These are phyloP conservation scores for Pleurotus ostreatus DNA, from an alignment of 768 basidiomycete genomes.

Conservation along the genomic window DNA sequence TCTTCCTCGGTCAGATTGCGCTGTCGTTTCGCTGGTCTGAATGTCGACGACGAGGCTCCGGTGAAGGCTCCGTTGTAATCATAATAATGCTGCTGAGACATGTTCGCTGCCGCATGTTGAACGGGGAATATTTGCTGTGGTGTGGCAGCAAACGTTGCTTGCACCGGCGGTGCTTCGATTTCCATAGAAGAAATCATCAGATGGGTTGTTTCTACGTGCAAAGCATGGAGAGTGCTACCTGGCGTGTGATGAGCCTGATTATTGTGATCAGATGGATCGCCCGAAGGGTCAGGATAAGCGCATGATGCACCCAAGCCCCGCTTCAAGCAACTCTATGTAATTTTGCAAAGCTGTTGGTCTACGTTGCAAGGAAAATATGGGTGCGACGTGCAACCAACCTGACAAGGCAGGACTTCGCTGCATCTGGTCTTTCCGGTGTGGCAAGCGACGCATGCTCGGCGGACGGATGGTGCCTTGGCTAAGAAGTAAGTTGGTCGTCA, in stretches of 20 bases:
- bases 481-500: constrained; percentile 10
- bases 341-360: constrained; percentile 2
- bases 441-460: constrained; percentile 77
- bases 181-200: constrained; percentile 8
- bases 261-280: constrained; percentile 38
- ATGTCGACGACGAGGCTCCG: constrained; percentile 67
- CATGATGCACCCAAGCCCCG: constrained; percentile 68
- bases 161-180: constrained; percentile 25
- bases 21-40: constrained; percentile 77
- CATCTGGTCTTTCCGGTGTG: constrained; percentile 83
- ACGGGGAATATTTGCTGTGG: constrained; percentile 48
- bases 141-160: constrained; percentile 28
- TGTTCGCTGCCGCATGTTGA: constrained; percentile 37
- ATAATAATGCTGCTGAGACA: constrained; percentile 68
- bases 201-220: constrained; percentile 7
- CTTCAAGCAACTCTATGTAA: constrained; percentile 70
- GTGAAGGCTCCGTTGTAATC: constrained; percentile 72
- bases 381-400: constrained; percentile 37
- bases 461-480: constrained; percentile 81
- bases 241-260: constrained; percentile 22
- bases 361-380: constrained; percentile 3
- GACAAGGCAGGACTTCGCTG: constrained; percentile 78
- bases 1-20: constrained; percentile 81
- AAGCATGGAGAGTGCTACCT: constrained; percentile 2
- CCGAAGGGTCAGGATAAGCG: constrained; percentile 70